Evolutionary conservation across 768 basidiomycete species (phyloP).

Genomic region (Agaricus subrufescens): DNA sequence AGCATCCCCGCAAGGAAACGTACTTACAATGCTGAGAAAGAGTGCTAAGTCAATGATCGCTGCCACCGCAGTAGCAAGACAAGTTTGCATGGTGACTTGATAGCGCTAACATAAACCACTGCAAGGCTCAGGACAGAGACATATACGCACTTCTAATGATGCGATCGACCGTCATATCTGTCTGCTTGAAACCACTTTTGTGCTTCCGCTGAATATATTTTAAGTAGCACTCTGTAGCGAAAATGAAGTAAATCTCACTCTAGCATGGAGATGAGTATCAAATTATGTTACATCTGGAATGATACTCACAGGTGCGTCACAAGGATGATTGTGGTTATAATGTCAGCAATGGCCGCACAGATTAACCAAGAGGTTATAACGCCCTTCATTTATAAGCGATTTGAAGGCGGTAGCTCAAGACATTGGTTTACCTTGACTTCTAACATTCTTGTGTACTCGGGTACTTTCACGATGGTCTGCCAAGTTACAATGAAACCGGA

Average conservation of each 20-base stretch:
- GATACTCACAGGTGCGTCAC: conserved; percentile 36
- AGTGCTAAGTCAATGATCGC: conserved; percentile 28
- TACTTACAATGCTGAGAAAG: conserved; percentile 23
- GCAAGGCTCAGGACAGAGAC: too few species aligned
- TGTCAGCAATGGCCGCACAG: conserved; percentile 33
- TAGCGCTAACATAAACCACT: background rate
- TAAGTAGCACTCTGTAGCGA: background rate
- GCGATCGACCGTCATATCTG: conserved; percentile 36
- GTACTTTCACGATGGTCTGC: too few species aligned
- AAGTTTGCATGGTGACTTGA: conserved; percentile 33
- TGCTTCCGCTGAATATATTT: conserved; percentile 25
- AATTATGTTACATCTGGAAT: background rate
- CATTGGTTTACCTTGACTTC: background rate
- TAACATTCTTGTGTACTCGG: too few species aligned
- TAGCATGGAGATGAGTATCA: background rate
- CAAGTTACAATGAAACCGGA: conserved; percentile 21
- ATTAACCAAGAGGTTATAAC: conserved; percentile 36
- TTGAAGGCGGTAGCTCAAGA: background rate
- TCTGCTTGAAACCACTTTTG: conserved; percentile 35
- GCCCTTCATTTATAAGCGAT: conserved; percentile 1
- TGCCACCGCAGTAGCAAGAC: conserved; percentile 27
- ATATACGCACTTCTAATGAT: conserved; percentile 33
- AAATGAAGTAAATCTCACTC: background rate
- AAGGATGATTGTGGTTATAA: conserved; percentile 36
- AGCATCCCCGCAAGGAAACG: background rate